These are phyloP conservation scores for Coemansia sp. DNA, from an alignment of 192 early-diverging fungal species.

Conservation along the genomic window DNA sequence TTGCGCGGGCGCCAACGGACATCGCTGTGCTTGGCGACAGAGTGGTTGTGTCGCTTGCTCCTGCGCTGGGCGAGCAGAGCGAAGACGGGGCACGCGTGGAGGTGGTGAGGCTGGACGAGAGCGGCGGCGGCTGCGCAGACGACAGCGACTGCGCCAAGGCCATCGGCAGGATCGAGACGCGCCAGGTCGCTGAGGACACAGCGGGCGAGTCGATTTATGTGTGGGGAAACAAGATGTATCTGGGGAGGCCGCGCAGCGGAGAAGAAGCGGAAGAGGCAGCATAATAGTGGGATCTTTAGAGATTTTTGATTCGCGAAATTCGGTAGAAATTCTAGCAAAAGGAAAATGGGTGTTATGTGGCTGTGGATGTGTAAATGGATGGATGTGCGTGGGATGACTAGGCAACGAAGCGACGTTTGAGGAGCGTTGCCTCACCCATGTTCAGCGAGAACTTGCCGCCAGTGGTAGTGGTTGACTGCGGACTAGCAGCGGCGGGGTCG, in stretches of 20 bases:
- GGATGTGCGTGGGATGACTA: background rate
- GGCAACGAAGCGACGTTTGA: conserved; percentile 50
- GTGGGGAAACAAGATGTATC: conserved; percentile 50
- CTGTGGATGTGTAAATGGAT: too few relatives aligned
- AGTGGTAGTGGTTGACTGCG: background rate
- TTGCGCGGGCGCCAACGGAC: conserved; percentile 31
- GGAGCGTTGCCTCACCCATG: conserved; percentile 53
- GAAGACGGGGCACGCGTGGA: conserved; percentile 7
- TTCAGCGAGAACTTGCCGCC: conserved; percentile 44
- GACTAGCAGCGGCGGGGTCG: background rate
- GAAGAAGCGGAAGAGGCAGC: conserved; percentile 8
- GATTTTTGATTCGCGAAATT: too few relatives aligned
- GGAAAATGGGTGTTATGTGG: too few relatives aligned
- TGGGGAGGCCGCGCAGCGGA: conserved; percentile 36
- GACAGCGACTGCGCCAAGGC: conserved; percentile 14
- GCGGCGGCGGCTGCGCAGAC: background rate
- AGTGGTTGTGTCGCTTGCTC: conserved; percentile 28
- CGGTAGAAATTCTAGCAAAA: too few relatives aligned
- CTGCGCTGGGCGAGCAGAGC: background rate
- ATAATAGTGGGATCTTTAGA: background rate
- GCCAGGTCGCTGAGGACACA: conserved; percentile 5
- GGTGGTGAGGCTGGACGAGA: conserved; percentile 6
- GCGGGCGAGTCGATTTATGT: conserved; percentile 33
- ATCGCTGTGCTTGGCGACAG: conserved; percentile 24
- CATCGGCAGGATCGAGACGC: conserved; percentile 18